phyloP scores from a whole-genome alignment of 23 red algal species.

The Gracilaria domingensis region DNA sequence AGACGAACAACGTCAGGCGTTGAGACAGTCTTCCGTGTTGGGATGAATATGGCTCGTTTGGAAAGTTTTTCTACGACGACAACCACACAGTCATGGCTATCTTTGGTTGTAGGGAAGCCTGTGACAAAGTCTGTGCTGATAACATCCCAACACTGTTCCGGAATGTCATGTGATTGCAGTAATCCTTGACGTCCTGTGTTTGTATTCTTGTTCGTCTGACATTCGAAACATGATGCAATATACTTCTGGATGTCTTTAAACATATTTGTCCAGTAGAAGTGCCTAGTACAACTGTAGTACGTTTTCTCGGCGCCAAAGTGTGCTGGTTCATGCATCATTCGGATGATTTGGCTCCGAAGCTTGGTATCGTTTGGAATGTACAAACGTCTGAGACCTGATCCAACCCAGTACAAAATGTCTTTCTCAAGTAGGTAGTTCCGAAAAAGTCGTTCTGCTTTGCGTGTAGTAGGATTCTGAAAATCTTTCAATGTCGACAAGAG shows the following conservation, averaged over 20 bases:
- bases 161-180: slow-evolving; percentile 41
- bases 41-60: slow-evolving; percentile 50
- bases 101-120: slow-evolving; percentile 25
- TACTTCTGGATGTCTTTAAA: slow-evolving; percentile 39
- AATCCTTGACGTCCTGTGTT: slow-evolving; percentile 10
- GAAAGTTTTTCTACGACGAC: slow-evolving; percentile 58
- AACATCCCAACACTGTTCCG: slow-evolving; percentile 36
- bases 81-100: slow-evolving; percentile 29
- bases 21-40: slow-evolving; percentile 14
- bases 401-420: slow-evolving; percentile 4
- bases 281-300: slow-evolving; percentile 17
- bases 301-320: slow-evolving; percentile 20
- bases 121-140: slow-evolving; percentile 44
- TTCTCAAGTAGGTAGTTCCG: neutral
- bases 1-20: slow-evolving; percentile 35
- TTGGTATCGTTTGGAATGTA: slow-evolving; percentile 9
- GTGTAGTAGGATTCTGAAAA: neutral
- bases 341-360: neutral
- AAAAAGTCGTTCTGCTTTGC: neutral
- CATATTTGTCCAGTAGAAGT: slow-evolving; percentile 39
- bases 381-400: neutral
- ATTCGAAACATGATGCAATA: neutral
- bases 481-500: neutral
- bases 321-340: slow-evolving; percentile 19
- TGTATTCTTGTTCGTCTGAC: slow-evolving; percentile 36